These are phyloP conservation scores for Acacia acuminata DNA, from an alignment of 306 rosid genomes.

Conservation along the genomic window DNA sequence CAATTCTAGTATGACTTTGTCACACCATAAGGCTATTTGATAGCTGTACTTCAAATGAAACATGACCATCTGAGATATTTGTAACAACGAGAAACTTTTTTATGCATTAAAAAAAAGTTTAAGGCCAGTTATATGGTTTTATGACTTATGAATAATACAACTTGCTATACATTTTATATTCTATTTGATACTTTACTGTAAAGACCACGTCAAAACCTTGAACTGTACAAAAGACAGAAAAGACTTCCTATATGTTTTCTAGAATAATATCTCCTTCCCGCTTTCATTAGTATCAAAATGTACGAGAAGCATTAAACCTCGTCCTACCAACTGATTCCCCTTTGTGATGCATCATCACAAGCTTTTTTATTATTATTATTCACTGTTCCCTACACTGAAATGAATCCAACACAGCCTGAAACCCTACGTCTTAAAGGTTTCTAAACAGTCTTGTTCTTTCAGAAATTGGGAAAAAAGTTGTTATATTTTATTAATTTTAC, in stretches of 20 bases:
- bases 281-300: neutral
- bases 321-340: neutral
- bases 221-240: neutral
- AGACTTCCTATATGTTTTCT: neutral
- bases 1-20: slow-evolving; percentile 4
- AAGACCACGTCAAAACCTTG: slow-evolving; percentile 7
- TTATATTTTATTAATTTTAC: neutral
- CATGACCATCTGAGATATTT: neutral
- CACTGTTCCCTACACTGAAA: slow-evolving; percentile 4
- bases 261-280: neutral
- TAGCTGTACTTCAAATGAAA: neutral
- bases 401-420: slow-evolving; percentile 2
- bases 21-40: neutral
- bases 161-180: neutral
- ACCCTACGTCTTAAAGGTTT: neutral
- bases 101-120: no score
- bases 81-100: neutral
- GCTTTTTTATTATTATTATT: neutral
- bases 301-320: neutral
- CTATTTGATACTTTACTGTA: neutral
- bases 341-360: neutral
- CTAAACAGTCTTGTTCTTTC: slow-evolving; percentile 14
- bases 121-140: neutral
- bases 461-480: neutral
- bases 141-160: neutral